phyloP scores from a whole-genome alignment of 1,139 yeast species.

The Lodderomyces elongisporus region DNA sequence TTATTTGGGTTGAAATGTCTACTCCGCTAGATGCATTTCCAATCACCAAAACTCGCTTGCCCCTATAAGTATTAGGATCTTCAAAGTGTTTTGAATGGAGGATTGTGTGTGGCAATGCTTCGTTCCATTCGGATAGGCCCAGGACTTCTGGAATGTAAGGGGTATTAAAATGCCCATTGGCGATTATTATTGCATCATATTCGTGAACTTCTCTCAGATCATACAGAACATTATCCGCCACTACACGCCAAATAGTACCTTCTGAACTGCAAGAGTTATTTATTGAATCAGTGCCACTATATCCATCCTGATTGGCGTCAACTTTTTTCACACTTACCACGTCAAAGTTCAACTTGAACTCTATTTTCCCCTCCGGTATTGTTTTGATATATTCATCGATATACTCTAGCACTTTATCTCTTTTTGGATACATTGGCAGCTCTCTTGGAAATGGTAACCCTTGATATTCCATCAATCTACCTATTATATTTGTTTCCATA shows the following conservation, averaged over 20 bases:
- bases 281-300: no score
- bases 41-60: slow-evolving; percentile 40
- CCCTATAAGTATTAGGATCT: slow-evolving; percentile 25
- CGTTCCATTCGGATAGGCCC: slow-evolving; percentile 39
- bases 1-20: slow-evolving; percentile 42
- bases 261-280: no score
- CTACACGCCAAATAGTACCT: slow-evolving; percentile 18
- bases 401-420: slow-evolving; percentile 36
- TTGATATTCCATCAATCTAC: slow-evolving; percentile 39
- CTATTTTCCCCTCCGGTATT: slow-evolving; percentile 23
- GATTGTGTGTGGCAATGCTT: slow-evolving; percentile 23
- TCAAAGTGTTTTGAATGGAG: slow-evolving; percentile 43
- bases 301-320: neutral
- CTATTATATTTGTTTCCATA: slow-evolving; percentile 44
- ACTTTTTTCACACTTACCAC: slow-evolving; percentile 16
- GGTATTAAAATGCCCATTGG: slow-evolving; percentile 46
- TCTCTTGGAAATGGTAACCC: slow-evolving; percentile 30
- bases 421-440: slow-evolving; percentile 29
- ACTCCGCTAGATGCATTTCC: slow-evolving; percentile 47
- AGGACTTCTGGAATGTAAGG: slow-evolving; percentile 42
- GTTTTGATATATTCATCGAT: slow-evolving; percentile 28
- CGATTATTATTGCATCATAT: slow-evolving; percentile 45
- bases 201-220: slow-evolving; percentile 6
- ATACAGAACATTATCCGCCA: slow-evolving; percentile 10
- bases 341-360: slow-evolving; percentile 20